phyloP scores from a whole-genome alignment of 1,284 basidiomycete species.

The Microbotryum intermedium region DNA sequence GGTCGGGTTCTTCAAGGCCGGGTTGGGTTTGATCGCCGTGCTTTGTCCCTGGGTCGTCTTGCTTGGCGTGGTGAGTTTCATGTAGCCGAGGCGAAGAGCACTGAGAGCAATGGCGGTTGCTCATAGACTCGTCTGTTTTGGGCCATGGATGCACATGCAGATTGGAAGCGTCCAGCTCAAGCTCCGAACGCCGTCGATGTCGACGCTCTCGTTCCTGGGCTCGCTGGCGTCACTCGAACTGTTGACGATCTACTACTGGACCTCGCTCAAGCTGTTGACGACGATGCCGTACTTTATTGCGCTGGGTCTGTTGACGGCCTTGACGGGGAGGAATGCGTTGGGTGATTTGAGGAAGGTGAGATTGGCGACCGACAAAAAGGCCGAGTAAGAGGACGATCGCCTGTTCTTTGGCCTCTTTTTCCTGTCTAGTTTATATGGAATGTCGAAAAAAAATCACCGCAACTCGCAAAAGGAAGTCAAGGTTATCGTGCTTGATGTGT shows the following conservation, averaged over 20 bases:
- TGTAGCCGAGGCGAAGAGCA: too few relatives aligned
- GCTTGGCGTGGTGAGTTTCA: slow-evolving; percentile 8
- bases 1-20: slow-evolving; percentile 1
- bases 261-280: slow-evolving; percentile 13
- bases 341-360: slow-evolving; percentile 8
- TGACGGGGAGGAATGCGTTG: slow-evolving; percentile 10
- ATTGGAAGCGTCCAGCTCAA: slow-evolving; percentile 2
- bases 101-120: too few relatives aligned
- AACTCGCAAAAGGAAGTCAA: too few relatives aligned
- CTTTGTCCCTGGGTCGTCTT: slow-evolving; percentile 17
- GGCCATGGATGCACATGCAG: too few relatives aligned
- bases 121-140: too few relatives aligned
- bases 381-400: not conserved
- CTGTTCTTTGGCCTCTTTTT: too few relatives aligned
- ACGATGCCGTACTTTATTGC: slow-evolving; percentile 12
- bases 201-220: slow-evolving; percentile 11
- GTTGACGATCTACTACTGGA: slow-evolving; percentile 17
- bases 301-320: not conserved
- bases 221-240: slow-evolving; percentile 12
- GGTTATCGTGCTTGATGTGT: too few relatives aligned
- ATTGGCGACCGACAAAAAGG: slow-evolving; percentile 1
- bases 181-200: not conserved
- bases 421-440: too few relatives aligned
- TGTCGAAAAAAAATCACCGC: too few relatives aligned
- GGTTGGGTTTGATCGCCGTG: slow-evolving; percentile 11